These are phyloP conservation scores for Warburgia ugandensis DNA, from an alignment of 164 flowering plant genomes.

Conservation along the genomic window DNA sequence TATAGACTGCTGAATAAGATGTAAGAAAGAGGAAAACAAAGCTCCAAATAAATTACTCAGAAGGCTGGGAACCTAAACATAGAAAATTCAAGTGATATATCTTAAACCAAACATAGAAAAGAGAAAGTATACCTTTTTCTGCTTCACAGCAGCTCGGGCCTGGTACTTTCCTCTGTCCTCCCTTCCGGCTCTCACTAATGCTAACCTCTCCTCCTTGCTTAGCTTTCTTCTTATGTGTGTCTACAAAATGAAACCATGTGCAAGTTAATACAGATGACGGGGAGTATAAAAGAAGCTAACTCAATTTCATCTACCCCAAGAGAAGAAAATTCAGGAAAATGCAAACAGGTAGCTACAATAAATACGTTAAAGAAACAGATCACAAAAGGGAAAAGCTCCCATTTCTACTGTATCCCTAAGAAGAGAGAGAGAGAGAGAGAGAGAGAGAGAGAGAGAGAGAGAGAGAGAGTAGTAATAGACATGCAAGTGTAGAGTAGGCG, in stretches of 20 bases:
- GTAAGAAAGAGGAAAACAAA: no score
- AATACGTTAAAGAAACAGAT: no score
- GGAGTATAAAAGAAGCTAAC: neutral
- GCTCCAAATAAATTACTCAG: neutral
- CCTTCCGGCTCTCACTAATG: slow-evolving; percentile 64
- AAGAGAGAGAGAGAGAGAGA: neutral
- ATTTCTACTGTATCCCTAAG: neutral
- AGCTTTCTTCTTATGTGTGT: slow-evolving; percentile 47
- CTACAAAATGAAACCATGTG: slow-evolving; percentile 24
- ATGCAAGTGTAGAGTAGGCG: no score
- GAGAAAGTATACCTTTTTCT: slow-evolving; percentile 64
- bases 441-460: neutral
- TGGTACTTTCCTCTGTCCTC: slow-evolving; percentile 75
- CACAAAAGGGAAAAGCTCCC: neutral
- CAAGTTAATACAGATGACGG: neutral
- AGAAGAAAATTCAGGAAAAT: neutral
- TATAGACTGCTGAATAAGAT: no score
- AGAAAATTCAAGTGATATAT: no score
- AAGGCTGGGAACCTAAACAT: neutral
- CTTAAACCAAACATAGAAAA: neutral
- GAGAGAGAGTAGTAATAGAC: neutral
- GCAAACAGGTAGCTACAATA: neutral
- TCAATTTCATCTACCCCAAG: neutral
- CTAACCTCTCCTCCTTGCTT: slow-evolving; percentile 70
- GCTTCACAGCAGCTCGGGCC: slow-evolving; percentile 65